phyloP scores from a whole-genome alignment of 768 basidiomycete genomes.

The Tulasnella calospora region DNA sequence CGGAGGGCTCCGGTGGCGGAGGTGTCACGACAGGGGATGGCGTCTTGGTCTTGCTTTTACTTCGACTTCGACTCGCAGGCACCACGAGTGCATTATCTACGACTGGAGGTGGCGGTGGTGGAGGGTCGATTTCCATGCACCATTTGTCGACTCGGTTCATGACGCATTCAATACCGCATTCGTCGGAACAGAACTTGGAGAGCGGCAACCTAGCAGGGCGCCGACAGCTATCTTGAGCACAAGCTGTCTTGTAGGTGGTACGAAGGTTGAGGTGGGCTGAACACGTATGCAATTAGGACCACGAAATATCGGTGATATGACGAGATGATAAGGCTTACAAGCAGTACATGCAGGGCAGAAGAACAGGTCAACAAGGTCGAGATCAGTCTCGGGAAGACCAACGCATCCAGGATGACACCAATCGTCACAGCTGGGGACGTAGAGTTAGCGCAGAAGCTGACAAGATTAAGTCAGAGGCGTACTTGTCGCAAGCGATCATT shows the following conservation, averaged over 20 bases:
- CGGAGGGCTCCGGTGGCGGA: not conserved
- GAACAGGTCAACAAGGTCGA: slow-evolving; percentile 89
- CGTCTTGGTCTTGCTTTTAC: slow-evolving; percentile 9
- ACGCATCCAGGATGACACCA: slow-evolving; percentile 92
- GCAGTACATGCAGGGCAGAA: slow-evolving; percentile 76
- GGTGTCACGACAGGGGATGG: slow-evolving; percentile 1
- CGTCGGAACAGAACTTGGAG: slow-evolving; percentile 89
- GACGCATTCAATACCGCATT: slow-evolving; percentile 56
- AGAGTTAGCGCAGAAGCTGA: not conserved
- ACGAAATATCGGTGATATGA: not conserved
- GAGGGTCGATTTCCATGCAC: slow-evolving; percentile 5
- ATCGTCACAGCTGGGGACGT: slow-evolving; percentile 69
- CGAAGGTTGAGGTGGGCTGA: slow-evolving; percentile 56
- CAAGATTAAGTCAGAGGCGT: slow-evolving; percentile 32
- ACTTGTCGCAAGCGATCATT: slow-evolving; percentile 95
- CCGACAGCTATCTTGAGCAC: slow-evolving; percentile 56
- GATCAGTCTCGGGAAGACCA: slow-evolving; percentile 69
- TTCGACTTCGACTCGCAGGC: not conserved
- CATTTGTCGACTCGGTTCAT: slow-evolving; percentile 27
- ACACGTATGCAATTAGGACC: not conserved
- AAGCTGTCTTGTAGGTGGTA: slow-evolving; percentile 67
- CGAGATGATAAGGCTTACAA: slow-evolving; percentile 47
- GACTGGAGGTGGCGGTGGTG: not conserved
- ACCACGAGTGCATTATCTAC: not conserved
- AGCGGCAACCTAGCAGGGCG: slow-evolving; percentile 74